Evolutionary conservation across 257 asterid genomes (phyloP), one percentile per base, ranked within the genome.

Genomic region (Eustoma russellianum): DNA sequence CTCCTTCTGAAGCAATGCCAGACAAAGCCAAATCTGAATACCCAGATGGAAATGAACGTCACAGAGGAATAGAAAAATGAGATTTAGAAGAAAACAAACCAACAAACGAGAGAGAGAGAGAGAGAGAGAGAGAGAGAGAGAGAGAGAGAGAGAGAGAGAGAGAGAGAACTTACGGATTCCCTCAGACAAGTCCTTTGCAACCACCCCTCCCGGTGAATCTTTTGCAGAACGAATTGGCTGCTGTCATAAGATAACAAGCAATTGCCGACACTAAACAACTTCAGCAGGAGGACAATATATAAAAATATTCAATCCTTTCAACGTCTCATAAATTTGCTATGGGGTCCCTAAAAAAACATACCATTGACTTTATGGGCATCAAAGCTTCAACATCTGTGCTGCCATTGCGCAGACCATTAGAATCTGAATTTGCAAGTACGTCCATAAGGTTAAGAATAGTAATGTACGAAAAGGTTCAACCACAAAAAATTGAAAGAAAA

Each of bases 151-250:
- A 19, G 3, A 1, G 30, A 24, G 30, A 24, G 30, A 24, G 30
- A 24, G 30, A 24, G 30, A 24, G 51, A 57, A 76, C 95, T 85
- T 68, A 82, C 93, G 53, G 74, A 78, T 70, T 33, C 67, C 77
- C 55, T 75, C 81, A 40, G 61, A 61, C 56, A 71, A 56, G 61
- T 60, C 82, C 18, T 59, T 74, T 13, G 47, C 69, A 53, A 17
- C 74, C 5, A 24, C 63, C 68, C 64, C 67, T 55, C 68, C 79
- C 46, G 60, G 61, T 38, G 70, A 60, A 64, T 70, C 73, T 52
- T 60, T 75, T 9, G 65, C 52, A 33, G 58, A 70, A 55, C 61
- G 66, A 52, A 44, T 57, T 54, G 60, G 66, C 59, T 73, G 82
- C 93, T 86, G 80, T 15, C 59, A 61, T 30, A 28, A n/a, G 13